A percentile compares a stretch with the other conserved stretches of the same genome.
Conservation (phyloP, 2,329 filamentous ascomycete genomes). For the Tolypocladium sp. region DNA sequence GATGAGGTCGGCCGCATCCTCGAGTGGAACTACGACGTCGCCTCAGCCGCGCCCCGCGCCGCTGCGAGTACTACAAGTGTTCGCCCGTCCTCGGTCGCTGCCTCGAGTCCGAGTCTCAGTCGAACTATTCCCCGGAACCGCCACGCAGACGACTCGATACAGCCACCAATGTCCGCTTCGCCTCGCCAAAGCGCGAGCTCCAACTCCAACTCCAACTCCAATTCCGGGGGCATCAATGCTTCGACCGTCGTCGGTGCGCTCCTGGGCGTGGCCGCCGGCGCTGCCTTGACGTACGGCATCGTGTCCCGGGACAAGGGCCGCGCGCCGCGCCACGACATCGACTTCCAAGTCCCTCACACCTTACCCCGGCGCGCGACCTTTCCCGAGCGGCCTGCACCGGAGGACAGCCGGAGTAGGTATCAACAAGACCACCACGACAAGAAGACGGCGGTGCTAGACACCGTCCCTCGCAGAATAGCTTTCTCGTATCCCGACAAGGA, state of each 20-base stretch:
- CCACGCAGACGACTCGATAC: background rate
- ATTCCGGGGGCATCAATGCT: conserved; percentile 27
- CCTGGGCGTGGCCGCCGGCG: conserved; percentile 65
- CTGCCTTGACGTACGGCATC: conserved; percentile 60
- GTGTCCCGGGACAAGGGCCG: conserved; percentile 37
- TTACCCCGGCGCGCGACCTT: conserved; percentile 37
- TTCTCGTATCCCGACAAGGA: background rate
- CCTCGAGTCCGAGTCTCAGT: background rate
- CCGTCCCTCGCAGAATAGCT: background rate
- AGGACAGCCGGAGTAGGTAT: background rate
- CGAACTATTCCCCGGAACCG: background rate
- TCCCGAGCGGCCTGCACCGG: conserved; percentile 20
- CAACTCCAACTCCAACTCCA: background rate
- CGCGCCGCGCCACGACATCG: conserved; percentile 30
- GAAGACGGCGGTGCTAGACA: background rate
- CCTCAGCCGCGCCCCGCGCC: background rate
- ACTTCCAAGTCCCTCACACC: conserved; percentile 18
- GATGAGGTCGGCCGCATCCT: conserved; percentile 28
- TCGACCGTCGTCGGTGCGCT: conserved; percentile 66
- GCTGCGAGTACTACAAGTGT: background rate
- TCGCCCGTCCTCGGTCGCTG: background rate
- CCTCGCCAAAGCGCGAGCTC: background rate
- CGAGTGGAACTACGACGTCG: conserved; percentile 38
- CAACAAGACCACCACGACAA: background rate
- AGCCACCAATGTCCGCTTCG: background rate